Conservation (phyloP, 768 basidiomycete genomes). For the Serpula lacrymans region DNA sequence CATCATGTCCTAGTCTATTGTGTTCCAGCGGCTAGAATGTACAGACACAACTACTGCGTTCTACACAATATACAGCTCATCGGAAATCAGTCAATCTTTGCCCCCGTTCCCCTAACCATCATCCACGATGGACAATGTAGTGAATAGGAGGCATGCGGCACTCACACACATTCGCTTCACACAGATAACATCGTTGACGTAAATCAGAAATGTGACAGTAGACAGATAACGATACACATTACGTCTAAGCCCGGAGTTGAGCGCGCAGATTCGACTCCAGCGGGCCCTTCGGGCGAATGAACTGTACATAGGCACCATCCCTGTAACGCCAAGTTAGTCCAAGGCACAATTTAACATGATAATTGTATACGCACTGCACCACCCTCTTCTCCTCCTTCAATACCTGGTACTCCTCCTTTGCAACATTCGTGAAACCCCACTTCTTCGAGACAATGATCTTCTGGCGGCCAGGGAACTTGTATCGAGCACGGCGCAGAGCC, state of each 20-base stretch:
- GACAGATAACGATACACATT: slow-evolving; percentile 15
- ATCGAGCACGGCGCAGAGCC: slow-evolving; percentile 94
- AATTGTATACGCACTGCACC: slow-evolving; percentile 64
- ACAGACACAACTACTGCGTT: too few species aligned
- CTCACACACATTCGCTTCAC: slow-evolving; percentile 8
- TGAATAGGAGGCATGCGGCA: slow-evolving; percentile 60
- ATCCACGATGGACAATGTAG: slow-evolving; percentile 63
- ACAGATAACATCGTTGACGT: background rate
- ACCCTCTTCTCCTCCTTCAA: slow-evolving; percentile 90
- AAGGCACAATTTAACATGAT: background rate
- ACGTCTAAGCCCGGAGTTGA: slow-evolving; percentile 71
- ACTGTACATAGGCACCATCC: slow-evolving; percentile 95
- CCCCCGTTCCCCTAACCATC: slow-evolving; percentile 84
- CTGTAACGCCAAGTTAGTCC: slow-evolving; percentile 31
- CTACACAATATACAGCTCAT: too few species aligned
- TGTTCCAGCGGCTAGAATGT: too few species aligned
- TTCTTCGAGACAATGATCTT: slow-evolving; percentile 97
- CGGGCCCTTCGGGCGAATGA: slow-evolving; percentile 84
- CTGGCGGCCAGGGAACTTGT: slow-evolving; percentile 99
- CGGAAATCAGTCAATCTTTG: slow-evolving; percentile 51
- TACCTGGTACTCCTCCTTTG: slow-evolving; percentile 82
- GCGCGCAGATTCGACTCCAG: slow-evolving; percentile 83
- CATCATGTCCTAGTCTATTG: too few species aligned
- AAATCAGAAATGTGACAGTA: slow-evolving; percentile 2
- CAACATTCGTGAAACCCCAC: slow-evolving; percentile 98